Conservation (phyloP, 1,139 yeast genomes). For the Saccharomyces uvarum region DNA sequence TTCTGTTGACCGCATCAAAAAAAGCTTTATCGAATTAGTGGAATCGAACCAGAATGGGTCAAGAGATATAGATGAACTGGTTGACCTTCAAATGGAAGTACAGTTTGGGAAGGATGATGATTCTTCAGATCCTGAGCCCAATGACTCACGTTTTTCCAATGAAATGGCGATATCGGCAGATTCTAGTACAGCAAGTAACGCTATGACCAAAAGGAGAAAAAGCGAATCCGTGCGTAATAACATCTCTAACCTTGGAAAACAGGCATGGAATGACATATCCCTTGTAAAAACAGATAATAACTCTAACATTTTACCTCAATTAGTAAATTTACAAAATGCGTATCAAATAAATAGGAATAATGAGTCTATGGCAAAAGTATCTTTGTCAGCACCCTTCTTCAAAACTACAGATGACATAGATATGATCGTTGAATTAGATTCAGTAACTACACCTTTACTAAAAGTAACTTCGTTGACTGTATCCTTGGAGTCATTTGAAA, state of each 20-base stretch:
- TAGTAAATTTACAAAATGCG: constrained; percentile 29
- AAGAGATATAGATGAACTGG: constrained; percentile 25
- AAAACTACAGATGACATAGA: constrained; percentile 45
- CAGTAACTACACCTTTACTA: constrained; percentile 5
- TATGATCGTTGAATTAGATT: constrained; percentile 32
- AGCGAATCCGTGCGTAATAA: constrained; percentile 4
- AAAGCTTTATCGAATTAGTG: constrained; percentile 16
- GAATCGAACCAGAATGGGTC: constrained; percentile 12
- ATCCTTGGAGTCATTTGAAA: constrained; percentile 30
- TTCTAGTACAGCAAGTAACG: constrained; percentile 2
- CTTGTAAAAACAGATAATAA: not conserved
- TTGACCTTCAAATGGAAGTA: constrained; percentile 21
- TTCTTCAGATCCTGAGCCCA: constrained; percentile 1
- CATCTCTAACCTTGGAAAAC: constrained; percentile 1
- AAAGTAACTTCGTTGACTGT: constrained; percentile 30
- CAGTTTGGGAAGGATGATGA: constrained; percentile 19
- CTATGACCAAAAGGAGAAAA: constrained; percentile 2
- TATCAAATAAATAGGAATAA: constrained; percentile 34
- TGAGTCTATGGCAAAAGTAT: constrained; percentile 27
- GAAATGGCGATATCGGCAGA: not conserved
- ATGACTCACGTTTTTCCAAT: not conserved
- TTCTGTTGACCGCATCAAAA: constrained; percentile 8
- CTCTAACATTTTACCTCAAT: constrained; percentile 21
- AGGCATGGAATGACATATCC: constrained; percentile 1
- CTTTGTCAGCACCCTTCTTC: constrained; percentile 39